A percentile compares a stretch with the other conserved stretches of the same genome.
phyloP scores from a whole-genome alignment of 345 rosid species.

The Lepidium sativum region DNA sequence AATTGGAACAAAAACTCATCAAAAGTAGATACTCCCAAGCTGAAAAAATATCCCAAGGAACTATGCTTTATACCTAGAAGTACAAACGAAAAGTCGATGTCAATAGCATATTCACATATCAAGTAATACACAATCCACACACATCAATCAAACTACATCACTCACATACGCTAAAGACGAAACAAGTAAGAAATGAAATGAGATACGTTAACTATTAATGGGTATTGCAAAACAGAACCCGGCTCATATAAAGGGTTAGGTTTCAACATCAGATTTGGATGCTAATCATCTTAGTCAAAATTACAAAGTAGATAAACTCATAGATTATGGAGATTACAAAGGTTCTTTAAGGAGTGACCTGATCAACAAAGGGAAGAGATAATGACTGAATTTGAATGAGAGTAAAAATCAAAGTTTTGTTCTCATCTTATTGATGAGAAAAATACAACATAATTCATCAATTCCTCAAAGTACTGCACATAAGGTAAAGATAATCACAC shows the following conservation, averaged over 20 bases:
- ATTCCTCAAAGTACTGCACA: background rate
- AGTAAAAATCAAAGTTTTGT: background rate
- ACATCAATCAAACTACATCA: background rate
- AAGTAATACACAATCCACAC: background rate
- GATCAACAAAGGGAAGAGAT: background rate
- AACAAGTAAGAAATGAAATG: background rate
- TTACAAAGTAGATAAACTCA: background rate
- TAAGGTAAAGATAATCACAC: background rate
- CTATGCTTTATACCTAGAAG: constrained; percentile 1
- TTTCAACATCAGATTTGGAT: background rate
- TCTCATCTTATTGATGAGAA: background rate
- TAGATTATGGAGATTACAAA: background rate
- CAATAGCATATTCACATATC: background rate
- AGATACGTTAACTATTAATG: background rate
- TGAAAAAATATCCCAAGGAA: background rate
- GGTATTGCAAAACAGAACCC: background rate
- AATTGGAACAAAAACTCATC: background rate
- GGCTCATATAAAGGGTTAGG: background rate
- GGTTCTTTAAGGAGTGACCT: background rate
- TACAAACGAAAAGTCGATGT: background rate
- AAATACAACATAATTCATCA: background rate
- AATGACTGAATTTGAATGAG: background rate
- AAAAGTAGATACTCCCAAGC: constrained; percentile 7
- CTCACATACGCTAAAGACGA: background rate
- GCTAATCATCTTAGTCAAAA: background rate